Evolutionary conservation across 2,329 filamentous ascomycete species (phyloP), one percentile per base, ranked within the genome.

Genomic region (Ceratocystis alfenasii): DNA sequence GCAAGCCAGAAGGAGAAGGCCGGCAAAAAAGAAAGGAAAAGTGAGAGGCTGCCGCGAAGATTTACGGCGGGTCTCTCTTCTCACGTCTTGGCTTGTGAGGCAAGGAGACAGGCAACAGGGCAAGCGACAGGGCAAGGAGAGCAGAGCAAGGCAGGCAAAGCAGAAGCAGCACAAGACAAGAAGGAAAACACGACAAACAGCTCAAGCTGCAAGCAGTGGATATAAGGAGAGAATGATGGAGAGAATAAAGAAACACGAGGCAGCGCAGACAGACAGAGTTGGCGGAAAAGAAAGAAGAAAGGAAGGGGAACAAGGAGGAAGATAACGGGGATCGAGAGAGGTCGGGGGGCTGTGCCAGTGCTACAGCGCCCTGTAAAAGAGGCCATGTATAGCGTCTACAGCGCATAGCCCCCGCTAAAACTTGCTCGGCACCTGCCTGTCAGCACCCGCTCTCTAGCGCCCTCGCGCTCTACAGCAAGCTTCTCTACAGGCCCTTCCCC

Each of bases 231-330:
- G 30, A 44, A 15, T 41, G 36, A 41, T 41, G 10, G 36, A 1
- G 36, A 41, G 10, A 15, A 41, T 36, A 3, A 15, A 41, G 10
- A 41, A 41, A 41, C 36, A 41, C 12, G 36, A 12, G 12, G 36
- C 36, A 41, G 36, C 36, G 36, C 36, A 41, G 36, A 41, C 36
- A 41, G 36, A 41, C 4, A 41, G 12, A 41, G 36, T 41, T 5
- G 57, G n/a, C 28, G 48, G 25, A 64, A 60, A 33, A 60, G 17
- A 60, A 28, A 36, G 30, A 60, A 5, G 57, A 46, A n/a, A 45
- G 22, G 15, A 64, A 45, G 22, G 30, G 5, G 12, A n/a, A 45
- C 5, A 30, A 10, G 48, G 25, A 62, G 33, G 30, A 25, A 62
- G 36, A 62, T 17, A 30, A 30, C 30, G 48, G 25, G 30, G 25